Base-by-base conservation (phyloP, 345 rosid genomes). In the Mercurialis annua region DNA sequence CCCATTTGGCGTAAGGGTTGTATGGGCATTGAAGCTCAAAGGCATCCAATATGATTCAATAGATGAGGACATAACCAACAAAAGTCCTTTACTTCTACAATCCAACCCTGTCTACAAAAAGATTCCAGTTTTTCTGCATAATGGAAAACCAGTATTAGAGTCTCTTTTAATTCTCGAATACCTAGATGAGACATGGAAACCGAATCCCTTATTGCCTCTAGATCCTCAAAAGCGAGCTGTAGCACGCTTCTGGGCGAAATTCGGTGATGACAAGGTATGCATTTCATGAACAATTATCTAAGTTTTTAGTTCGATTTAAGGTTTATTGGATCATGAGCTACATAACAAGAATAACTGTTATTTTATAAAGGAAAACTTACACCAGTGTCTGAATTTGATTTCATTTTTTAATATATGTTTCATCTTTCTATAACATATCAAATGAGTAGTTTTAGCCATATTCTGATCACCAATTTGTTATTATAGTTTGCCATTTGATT, bases 141-240 rank as follows among this genome's bases (percentile, higher is more conserved):
- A 73, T 9, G 78, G 78, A 26, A 76, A 64, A 53, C 64, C 80
- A 23, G 60, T 66, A 10, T 59, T 52, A 5, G 83, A 80, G 59
- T 80, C 83, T 6, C 65, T 76, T 18, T 34, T 70, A 20, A 80
- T 80, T 48, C 64, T 76, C 34, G 83, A 80, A 50, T 76, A 80
- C 62, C 55, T 80, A 26, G 83, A 80, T 9, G 78, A 76, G 43
- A 66, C 76, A 1, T 80, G 80, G 83, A 66, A 59, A 23, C 71
- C 62, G 10, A 29, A 70, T 33, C 83, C 83, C 40, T 36, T 80
- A 5, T 42, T 76, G 52, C 76, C 83, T 3, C 20, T 66, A 43
- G 68, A 73, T 67, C 78, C 83, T 44, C 21, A 21, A n/a, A 20
- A 69, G 34, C 36, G 62, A 53, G 73, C 73, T 68, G 38, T 10